Conservation (phyloP, 176 grass and related monocot species). For the Microstegium vimineum region DNA sequence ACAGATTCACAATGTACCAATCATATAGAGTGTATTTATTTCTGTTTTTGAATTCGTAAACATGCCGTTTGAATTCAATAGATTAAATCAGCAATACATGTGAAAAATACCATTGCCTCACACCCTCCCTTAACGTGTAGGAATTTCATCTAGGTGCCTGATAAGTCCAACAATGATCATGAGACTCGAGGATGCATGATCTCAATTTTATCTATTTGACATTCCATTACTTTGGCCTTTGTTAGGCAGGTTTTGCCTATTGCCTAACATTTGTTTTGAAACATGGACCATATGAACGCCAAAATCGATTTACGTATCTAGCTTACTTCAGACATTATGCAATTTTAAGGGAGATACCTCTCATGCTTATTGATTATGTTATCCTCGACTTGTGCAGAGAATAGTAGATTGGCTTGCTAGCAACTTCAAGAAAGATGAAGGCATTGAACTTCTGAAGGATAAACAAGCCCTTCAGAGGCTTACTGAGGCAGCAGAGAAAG, state of each 20-base stretch:
- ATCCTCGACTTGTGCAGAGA: slow-evolving; percentile 52
- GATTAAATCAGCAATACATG: background rate
- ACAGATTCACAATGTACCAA: background rate
- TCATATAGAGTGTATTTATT: background rate
- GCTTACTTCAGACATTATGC: background rate
- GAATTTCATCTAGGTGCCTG: background rate
- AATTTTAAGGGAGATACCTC: background rate
- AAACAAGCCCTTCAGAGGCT: slow-evolving; percentile 98
- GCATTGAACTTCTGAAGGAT: slow-evolving; percentile 91
- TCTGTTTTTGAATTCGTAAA: background rate
- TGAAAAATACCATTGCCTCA: background rate
- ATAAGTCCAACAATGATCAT: background rate
- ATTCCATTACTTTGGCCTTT: background rate
- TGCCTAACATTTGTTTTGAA: background rate
- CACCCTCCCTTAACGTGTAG: background rate
- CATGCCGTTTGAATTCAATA: background rate
- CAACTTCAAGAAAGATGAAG: slow-evolving; percentile 92
- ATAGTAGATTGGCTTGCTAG: slow-evolving; percentile 91
- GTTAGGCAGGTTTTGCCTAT: background rate
- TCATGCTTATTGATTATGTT: slow-evolving; percentile 17
- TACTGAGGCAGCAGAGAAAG: slow-evolving; percentile 95
- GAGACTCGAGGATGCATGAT: background rate
- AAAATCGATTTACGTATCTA: background rate
- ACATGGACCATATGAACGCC: background rate
- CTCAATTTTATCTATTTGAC: background rate